These are phyloP conservation scores for Hymenoscyphus linearis DNA, from an alignment of 2,329 filamentous ascomycete species.

Conservation along the genomic window DNA sequence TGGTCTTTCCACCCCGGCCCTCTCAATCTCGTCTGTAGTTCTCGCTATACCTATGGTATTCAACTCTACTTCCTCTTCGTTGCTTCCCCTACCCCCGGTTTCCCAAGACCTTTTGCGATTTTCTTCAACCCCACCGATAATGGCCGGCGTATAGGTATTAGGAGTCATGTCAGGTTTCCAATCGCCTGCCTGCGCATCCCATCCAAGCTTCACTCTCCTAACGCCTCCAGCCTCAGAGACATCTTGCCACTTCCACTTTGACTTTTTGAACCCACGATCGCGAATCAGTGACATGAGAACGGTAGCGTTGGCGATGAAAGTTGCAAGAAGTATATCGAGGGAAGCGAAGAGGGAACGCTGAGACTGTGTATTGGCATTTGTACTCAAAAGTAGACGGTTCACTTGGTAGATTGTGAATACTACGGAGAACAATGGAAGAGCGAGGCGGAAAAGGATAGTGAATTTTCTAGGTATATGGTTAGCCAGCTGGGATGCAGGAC, in stretches of 20 bases:
- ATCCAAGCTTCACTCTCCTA: not conserved
- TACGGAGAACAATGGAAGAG: slow-evolving; percentile 73
- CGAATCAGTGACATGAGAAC: slow-evolving; percentile 88
- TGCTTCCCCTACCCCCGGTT: slow-evolving; percentile 62
- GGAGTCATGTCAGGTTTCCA: slow-evolving; percentile 44
- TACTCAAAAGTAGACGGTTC: slow-evolving; percentile 37
- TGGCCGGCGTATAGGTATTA: slow-evolving; percentile 38
- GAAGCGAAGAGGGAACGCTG: slow-evolving; percentile 84
- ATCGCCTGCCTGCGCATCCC: slow-evolving; percentile 28
- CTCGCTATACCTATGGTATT: slow-evolving; percentile 45
- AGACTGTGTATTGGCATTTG: slow-evolving; percentile 57
- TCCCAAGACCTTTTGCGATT: slow-evolving; percentile 32
- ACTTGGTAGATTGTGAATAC: slow-evolving; percentile 62
- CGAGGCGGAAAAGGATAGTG: slow-evolving; percentile 70
- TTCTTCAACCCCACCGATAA: slow-evolving; percentile 43
- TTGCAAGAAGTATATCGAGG: slow-evolving; percentile 80
- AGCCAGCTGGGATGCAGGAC: not conserved
- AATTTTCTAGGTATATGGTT: not conserved
- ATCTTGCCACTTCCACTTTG: slow-evolving; percentile 53
- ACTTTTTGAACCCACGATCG: slow-evolving; percentile 83
- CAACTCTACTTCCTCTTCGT: slow-evolving; percentile 74
- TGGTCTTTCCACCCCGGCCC: slow-evolving; percentile 25
- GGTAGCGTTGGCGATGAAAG: slow-evolving; percentile 80
- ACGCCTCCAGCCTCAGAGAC: slow-evolving; percentile 30
- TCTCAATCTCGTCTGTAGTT: slow-evolving; percentile 13